These are phyloP conservation scores for Dendrobium officinale DNA, from an alignment of 106 monocot species.

Conservation along the genomic window DNA sequence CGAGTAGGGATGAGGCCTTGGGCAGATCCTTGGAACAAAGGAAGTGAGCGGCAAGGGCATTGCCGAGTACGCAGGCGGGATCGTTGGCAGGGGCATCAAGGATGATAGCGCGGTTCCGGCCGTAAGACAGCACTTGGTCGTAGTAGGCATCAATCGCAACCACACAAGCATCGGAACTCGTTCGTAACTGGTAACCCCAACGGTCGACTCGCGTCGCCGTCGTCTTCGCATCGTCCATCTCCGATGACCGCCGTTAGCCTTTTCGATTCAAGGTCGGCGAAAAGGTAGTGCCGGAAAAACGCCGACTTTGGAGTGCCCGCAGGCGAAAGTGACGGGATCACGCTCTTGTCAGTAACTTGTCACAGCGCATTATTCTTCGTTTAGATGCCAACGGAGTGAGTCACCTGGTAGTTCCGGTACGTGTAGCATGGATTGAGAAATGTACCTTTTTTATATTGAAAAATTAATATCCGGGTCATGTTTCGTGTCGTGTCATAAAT, in stretches of 20 bases:
- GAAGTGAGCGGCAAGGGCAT: constrained; percentile 6
- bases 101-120: constrained; percentile 8
- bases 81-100: constrained; percentile 6
- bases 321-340: background rate
- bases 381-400: too few species aligned
- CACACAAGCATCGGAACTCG: constrained; percentile 3
- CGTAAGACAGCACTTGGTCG: background rate
- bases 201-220: background rate
- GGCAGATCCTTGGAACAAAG: background rate
- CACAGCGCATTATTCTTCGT: too few species aligned
- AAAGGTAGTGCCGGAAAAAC: background rate
- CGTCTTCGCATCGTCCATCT: constrained; percentile 1
- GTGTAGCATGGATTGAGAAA: background rate
- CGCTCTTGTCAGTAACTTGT: background rate
- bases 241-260: background rate
- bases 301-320: background rate
- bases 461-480: too few species aligned
- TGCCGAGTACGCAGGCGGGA: constrained; percentile 7
- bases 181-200: constrained; percentile 8
- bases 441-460: too few species aligned
- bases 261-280: background rate
- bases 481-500: too few species aligned
- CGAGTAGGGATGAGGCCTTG: background rate
- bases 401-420: background rate
- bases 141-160: constrained; percentile 1